Conservation (phyloP, 441 rosid genomes). For the Populus hybrid region DNA sequence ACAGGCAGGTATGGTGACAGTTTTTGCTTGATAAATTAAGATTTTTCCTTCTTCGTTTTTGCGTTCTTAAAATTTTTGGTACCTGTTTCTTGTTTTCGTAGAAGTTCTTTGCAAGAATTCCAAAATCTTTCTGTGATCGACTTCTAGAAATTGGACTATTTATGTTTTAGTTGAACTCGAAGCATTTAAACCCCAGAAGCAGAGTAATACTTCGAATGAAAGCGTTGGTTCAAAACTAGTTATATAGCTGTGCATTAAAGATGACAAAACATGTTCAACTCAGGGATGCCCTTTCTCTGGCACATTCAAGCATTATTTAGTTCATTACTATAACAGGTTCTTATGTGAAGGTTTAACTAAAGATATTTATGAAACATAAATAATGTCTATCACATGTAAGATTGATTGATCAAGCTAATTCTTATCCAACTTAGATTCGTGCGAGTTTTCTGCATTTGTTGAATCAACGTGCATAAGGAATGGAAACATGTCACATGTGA, state of each 20-base stretch:
- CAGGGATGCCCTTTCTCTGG: neutral
- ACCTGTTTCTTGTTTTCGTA: neutral
- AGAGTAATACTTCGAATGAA: neutral
- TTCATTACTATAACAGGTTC: neutral
- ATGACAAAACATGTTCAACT: neutral
- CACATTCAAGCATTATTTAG: neutral
- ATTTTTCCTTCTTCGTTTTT: neutral
- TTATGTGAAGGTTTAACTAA: neutral
- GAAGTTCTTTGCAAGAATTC: neutral
- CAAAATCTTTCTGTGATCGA: neutral
- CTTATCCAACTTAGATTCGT: neutral
- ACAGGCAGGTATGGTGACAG: constrained; percentile 64
- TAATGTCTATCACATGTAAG: neutral
- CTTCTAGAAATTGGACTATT: neutral
- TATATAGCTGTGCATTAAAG: neutral
- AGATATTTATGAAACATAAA: neutral
- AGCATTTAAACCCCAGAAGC: neutral
- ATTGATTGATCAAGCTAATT: neutral
- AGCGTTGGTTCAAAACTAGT: neutral
- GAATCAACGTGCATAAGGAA: neutral
- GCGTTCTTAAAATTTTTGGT: neutral
- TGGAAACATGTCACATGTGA: neutral
- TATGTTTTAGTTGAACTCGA: neutral
- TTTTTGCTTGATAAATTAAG: neutral
- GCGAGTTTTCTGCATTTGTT: neutral